Conservation (phyloP, 352 stramenopile genomes). For the Aphanomyces invadans region DNA sequence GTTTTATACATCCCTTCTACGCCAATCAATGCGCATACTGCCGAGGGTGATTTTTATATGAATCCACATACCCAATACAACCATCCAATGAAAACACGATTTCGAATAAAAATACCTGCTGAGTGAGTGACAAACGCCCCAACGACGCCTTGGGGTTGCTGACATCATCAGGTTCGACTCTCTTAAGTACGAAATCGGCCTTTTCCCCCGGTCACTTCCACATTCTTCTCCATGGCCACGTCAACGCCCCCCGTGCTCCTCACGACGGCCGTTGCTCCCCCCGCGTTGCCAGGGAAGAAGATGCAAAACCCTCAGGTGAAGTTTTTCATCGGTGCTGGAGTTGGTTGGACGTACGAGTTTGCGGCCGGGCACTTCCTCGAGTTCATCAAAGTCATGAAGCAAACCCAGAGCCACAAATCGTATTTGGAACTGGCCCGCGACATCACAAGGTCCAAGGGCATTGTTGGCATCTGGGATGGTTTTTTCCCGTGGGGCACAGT, state of each 20-base stretch:
- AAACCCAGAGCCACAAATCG: conserved; percentile 70
- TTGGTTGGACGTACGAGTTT: conserved; percentile 86
- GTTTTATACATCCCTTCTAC: neutral
- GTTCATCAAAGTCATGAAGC: conserved; percentile 93
- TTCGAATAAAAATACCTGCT: neutral
- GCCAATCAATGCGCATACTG: neutral
- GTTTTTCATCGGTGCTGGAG: conserved; percentile 73
- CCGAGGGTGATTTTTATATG: neutral
- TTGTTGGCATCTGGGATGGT: conserved; percentile 88
- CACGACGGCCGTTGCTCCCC: neutral
- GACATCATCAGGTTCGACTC: neutral
- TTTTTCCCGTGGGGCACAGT: conserved; percentile 90
- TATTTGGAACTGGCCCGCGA: conserved; percentile 71
- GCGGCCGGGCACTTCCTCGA: conserved; percentile 86
- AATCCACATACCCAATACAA: neutral
- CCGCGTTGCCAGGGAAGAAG: conserved; percentile 2
- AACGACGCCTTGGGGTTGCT: neutral
- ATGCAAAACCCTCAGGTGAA: conserved; percentile 60
- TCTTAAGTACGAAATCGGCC: too few species aligned
- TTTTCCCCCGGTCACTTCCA: too few species aligned
- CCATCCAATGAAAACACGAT: neutral
- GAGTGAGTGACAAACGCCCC: neutral
- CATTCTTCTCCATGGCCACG: neutral
- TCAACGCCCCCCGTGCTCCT: neutral
- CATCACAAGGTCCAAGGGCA: conserved; percentile 84